Evolutionary conservation across 495 filamentous ascomycete species (phyloP), one percentile per base, ranked within the genome.

Genomic region (Coniosporium apollinis): DNA sequence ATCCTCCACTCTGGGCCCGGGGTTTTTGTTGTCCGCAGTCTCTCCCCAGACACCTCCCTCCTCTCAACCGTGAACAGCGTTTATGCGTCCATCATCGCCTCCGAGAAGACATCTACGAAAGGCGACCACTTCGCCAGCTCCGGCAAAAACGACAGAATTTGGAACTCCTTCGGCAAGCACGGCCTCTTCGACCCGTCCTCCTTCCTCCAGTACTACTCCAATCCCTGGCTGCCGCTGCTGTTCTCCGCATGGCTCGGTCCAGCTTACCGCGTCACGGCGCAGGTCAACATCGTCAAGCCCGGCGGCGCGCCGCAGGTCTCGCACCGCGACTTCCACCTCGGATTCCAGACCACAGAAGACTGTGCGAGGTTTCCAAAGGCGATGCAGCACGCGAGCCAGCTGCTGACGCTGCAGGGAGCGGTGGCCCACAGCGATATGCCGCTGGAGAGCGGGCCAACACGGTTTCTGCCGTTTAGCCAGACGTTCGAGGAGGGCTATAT

Each of bases 311-410:
- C 69, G 2, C 67, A 73, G 41, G 52, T 57, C 18, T 33, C 46
- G n/a, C 67, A 73, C 45, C 57, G 67, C 19, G 69, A 73, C 45
- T 71, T 70, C 48, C 69, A 73, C 42, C 59, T 73, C 13, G 67
- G 67, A 0, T 69, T 73, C 52, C 59, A 67, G 45, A 61, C 42
- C 22, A 55, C 22, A 30, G 48, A 34, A 40, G 54, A 30, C 31
- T 44, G 44, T 47, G 51, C 42, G 30, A 36, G 38, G 11, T 68
- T 53, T 44, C 69, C 68, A 6, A 49, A 46, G 4, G 46, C 50
- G 1, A 55, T 56, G 39, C 69, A 74, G 21, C 28, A 52, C 0
- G 54, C 64, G 0, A 59, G 51, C 15, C 62, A 62, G 46, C 58
- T 61, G 22, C 55, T 74, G 13, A 72, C 67, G 9, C 52, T 74